Percentiles rank a stretch among this genome's conserved stretches.
Conservation (phyloP, 805 yeast species). For the Ogataea nonfermentans region DNA sequence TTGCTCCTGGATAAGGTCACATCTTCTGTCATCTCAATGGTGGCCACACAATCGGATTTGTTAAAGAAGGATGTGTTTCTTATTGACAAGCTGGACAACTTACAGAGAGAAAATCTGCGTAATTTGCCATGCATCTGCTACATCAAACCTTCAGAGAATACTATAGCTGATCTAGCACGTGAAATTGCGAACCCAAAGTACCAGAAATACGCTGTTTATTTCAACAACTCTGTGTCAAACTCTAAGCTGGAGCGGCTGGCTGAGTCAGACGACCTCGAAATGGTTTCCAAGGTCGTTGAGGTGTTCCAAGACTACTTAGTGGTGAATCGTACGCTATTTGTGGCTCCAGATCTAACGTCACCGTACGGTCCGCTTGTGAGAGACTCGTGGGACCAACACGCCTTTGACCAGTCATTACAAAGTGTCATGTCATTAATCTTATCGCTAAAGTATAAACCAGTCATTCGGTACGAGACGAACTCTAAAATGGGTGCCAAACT, state of each 20-base stretch:
- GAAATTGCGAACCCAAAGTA: slow-evolving; percentile 82
- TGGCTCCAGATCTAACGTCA: slow-evolving; percentile 31
- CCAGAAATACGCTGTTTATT: slow-evolving; percentile 70
- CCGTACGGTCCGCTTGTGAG: slow-evolving; percentile 26
- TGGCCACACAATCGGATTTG: slow-evolving; percentile 82
- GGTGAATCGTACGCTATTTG: slow-evolving; percentile 62
- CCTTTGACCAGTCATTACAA: slow-evolving; percentile 41
- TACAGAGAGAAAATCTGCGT: slow-evolving; percentile 61
- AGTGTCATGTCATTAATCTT: slow-evolving; percentile 57
- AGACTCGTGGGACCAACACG: slow-evolving; percentile 45
- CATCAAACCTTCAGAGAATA: slow-evolving; percentile 66
- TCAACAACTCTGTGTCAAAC: slow-evolving; percentile 74
- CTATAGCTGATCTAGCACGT: slow-evolving; percentile 55
- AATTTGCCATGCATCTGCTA: slow-evolving; percentile 82
- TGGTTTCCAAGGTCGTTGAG: slow-evolving; percentile 73
- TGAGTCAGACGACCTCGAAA: slow-evolving; percentile 84
- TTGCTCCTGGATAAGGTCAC: slow-evolving; percentile 77
- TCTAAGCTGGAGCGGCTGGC: slow-evolving; percentile 82
- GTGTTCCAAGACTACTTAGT: slow-evolving; percentile 81
- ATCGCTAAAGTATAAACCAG: slow-evolving; percentile 74
- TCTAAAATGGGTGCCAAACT: slow-evolving; percentile 64
- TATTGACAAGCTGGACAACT: slow-evolving; percentile 66
- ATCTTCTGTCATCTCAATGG: slow-evolving; percentile 81
- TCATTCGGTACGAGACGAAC: slow-evolving; percentile 72
- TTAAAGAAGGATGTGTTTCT: slow-evolving; percentile 81